Percentiles rank a stretch among this genome's conserved stretches.
phyloP scores from a whole-genome alignment of 331 rosid species.

The Cydonia oblonga region DNA sequence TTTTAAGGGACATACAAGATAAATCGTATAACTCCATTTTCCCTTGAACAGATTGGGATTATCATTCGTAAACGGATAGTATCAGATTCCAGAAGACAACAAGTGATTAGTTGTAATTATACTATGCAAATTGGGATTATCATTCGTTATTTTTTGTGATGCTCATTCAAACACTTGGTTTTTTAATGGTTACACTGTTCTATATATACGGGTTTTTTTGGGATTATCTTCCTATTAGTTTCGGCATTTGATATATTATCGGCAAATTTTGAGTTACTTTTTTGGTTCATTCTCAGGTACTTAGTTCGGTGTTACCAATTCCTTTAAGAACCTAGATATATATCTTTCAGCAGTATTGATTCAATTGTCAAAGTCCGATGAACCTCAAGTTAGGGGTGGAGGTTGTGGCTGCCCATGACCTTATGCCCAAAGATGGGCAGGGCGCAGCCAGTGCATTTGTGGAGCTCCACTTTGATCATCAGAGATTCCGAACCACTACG shows the following conservation, averaged over 20 bases:
- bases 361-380: constrained; percentile 26
- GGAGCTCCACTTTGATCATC: constrained; percentile 75
- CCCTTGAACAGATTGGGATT: background rate
- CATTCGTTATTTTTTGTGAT: background rate
- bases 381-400: constrained; percentile 75
- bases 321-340: constrained; percentile 11
- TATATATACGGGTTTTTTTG: background rate
- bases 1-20: background rate
- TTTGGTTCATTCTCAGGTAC: constrained; percentile 32
- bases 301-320: constrained; percentile 5
- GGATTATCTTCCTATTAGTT: background rate
- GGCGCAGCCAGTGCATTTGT: constrained; percentile 53
- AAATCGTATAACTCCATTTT: too few relatives aligned
- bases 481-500: constrained; percentile 50
- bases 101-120: background rate
- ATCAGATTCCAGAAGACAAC: background rate
- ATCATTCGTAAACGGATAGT: background rate
- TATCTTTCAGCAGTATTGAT: background rate
- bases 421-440: constrained; percentile 75
- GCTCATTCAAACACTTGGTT: too few relatives aligned
- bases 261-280: background rate
- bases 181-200: background rate
- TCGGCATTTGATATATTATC: background rate
- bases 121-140: background rate
- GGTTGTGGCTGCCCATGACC: constrained; percentile 74